phyloP scores from a whole-genome alignment of 495 filamentous ascomycete species.

The Talaromyces proteolyticus region DNA sequence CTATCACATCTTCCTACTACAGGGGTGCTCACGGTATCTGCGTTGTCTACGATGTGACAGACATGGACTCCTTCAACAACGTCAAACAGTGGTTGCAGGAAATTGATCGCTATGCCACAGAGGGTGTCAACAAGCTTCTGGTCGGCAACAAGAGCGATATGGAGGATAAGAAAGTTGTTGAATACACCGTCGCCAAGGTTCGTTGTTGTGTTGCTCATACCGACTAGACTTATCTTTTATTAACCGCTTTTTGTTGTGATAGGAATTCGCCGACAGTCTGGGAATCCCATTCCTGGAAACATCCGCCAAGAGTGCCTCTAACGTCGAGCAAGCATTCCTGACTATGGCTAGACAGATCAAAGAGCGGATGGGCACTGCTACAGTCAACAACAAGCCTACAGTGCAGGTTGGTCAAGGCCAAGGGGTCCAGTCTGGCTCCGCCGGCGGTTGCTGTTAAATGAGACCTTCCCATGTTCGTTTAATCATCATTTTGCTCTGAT shows the following conservation, averaged over 20 bases:
- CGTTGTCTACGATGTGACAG: slow-evolving; percentile 99
- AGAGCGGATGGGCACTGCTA: slow-evolving; percentile 97
- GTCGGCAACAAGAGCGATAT: slow-evolving; percentile 99
- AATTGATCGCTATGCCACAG: slow-evolving; percentile 97
- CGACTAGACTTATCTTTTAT: background rate
- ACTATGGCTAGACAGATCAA: slow-evolving; percentile 99
- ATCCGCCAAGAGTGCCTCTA: slow-evolving; percentile 97
- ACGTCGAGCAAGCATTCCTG: slow-evolving; percentile 99
- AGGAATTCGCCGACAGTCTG: slow-evolving; percentile 99
- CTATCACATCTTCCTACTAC: slow-evolving; percentile 99
- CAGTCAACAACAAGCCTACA: slow-evolving; percentile 96
- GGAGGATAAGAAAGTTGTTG: slow-evolving; percentile 99
- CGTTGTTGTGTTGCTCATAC: slow-evolving; percentile 12
- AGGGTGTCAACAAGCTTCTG: slow-evolving; percentile 98
- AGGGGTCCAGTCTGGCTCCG: slow-evolving; percentile 86
- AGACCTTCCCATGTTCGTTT: slow-evolving; percentile 5
- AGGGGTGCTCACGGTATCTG: slow-evolving; percentile 97
- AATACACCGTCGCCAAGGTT: slow-evolving; percentile 99
- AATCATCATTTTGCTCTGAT: background rate
- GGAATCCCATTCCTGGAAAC: slow-evolving; percentile 99
- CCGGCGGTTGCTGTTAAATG: slow-evolving; percentile 88
- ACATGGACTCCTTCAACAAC: slow-evolving; percentile 99
- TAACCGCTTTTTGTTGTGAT: slow-evolving; percentile 12
- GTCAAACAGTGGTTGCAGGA: slow-evolving; percentile 99
- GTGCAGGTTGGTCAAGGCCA: slow-evolving; percentile 92